phyloP scores from a whole-genome alignment of 2,329 filamentous ascomycete species.

The Aspergillus chevalieri region DNA sequence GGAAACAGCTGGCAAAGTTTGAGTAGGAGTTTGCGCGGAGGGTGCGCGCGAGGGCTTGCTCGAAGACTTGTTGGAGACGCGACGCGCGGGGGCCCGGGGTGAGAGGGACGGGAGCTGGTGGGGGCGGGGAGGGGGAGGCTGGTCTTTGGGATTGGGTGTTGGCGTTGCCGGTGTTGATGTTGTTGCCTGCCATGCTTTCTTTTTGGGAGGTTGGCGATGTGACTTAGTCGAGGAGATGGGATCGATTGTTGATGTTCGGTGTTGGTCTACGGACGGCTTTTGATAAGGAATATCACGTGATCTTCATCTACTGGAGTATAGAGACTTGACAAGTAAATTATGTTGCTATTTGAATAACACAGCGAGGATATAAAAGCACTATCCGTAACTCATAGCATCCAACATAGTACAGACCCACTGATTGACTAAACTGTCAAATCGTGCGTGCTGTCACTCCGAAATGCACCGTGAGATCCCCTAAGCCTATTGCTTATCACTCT shows the following conservation, averaged over 20 bases:
- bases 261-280: neutral
- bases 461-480: neutral
- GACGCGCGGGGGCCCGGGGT: constrained; percentile 56
- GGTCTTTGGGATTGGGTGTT: constrained; percentile 6
- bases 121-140: constrained; percentile 46
- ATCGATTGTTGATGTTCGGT: neutral
- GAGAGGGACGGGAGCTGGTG: constrained; percentile 48
- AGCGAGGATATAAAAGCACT: neutral
- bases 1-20: constrained; percentile 60
- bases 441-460: constrained; percentile 9
- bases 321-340: too few species aligned
- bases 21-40: constrained; percentile 56
- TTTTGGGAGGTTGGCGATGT: neutral
- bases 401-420: neutral
- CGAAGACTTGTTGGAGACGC: constrained; percentile 55
- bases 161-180: constrained; percentile 6
- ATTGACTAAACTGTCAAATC: constrained; percentile 6
- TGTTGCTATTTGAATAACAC: neutral
- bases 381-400: neutral
- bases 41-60: constrained; percentile 53
- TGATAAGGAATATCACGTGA: too few species aligned
- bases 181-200: constrained; percentile 16
- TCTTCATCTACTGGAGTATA: too few species aligned
- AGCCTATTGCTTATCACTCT: neutral
- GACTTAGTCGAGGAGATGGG: constrained; percentile 1